Conservation (phyloP, 345 rosid species). For the Melaleuca quinquenervia region DNA sequence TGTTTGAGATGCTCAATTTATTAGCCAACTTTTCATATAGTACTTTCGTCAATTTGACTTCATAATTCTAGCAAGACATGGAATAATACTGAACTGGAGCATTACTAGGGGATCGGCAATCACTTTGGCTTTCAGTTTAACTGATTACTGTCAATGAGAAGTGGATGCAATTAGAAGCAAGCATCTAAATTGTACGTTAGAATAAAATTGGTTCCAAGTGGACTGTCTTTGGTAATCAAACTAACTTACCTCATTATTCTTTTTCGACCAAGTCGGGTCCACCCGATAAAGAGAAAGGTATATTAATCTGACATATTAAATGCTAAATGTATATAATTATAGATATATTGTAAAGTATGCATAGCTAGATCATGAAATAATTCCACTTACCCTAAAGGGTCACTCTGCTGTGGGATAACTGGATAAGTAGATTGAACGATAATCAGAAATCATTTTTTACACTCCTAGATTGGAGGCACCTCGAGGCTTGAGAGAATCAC, state of each 20-base stretch:
- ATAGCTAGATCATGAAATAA: not conserved
- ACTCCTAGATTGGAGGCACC: not conserved
- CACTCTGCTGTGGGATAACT: not conserved
- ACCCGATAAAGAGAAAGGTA: not conserved
- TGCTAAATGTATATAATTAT: not conserved
- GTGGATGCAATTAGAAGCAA: not conserved
- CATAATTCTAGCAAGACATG: not conserved
- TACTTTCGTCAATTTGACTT: not conserved
- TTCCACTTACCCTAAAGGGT: not conserved
- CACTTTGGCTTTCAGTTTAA: not conserved
- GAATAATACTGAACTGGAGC: not conserved
- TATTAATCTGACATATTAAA: not conserved
- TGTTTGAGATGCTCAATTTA: not conserved
- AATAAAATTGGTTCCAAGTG: not conserved
- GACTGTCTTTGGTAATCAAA: not conserved
- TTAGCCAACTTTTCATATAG: not conserved
- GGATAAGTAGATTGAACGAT: not conserved
- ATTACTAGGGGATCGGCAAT: not conserved
- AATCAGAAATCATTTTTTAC: not conserved
- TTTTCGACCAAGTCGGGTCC: not conserved
- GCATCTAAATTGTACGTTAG: not conserved
- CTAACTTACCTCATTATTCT: not conserved
- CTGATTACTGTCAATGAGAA: not conserved
- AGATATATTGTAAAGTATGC: not conserved
- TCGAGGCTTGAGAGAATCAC: constrained; percentile 13